Evolutionary conservation across 1,284 basidiomycete genomes (phyloP), one percentile per base, ranked within the genome.

Genomic region (Ceratobasidium sp.): DNA sequence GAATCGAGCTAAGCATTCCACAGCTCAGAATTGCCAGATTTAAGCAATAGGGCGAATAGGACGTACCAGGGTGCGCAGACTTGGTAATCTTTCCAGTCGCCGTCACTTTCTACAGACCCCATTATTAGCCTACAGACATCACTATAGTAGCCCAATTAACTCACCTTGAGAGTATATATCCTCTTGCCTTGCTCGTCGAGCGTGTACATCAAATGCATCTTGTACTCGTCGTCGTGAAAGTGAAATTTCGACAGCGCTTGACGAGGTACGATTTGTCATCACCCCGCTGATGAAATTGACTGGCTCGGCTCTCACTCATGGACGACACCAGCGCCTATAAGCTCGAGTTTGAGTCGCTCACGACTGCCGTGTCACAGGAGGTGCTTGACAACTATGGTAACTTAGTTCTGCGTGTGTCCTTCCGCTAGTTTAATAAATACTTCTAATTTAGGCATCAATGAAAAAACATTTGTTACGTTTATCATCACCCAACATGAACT

Each of bases 161-260:
- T 71, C 76, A 95, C 95, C 82, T 96, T 96, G 77, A 98, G 87
- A 70, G 95, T 96, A 82, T 98, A 98, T 2, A 93, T 76, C 79
- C 94, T 88, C 83, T 90, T 93, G 41, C 95, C 95, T 72, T 83
- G 83, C 75, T 87, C 88, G 80, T 96, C 92, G 71, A 93, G 79
- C 21, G 93, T 94, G 85, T 94, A 95, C 95, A 97, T 96, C 79
- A 96, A 85, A 89, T 96, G 94, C 95, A 97, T 96, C 79, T 78
- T 84, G 82, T n/a, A 78, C 57, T 67, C 50, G 64, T 67, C 28
- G 64, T 54, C 52, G 49, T 30, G 26, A 50, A 26, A 32, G n/a
- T 67, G 64, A 67, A 67, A 67, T 55, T 67, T 67, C 64, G n/a
- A 49, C 64, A 26, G 64, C 64, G 64, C 64, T 55, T 54, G 47